Conservation (phyloP, 148 eudicot species). For the Limonium bicolor region DNA sequence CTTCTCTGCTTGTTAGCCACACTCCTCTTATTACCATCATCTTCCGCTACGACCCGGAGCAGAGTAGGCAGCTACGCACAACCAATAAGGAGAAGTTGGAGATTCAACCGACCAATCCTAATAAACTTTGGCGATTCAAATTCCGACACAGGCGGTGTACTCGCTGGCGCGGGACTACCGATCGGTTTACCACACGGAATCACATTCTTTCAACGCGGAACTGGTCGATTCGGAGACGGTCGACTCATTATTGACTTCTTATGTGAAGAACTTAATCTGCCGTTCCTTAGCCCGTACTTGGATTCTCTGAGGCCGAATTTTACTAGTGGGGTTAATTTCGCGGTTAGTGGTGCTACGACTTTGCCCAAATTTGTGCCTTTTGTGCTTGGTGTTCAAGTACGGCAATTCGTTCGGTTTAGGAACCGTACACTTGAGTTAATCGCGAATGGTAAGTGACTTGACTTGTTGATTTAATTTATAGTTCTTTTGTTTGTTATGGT, state of each 20-base stretch:
- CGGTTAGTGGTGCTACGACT: slow-evolving; percentile 21
- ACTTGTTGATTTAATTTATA: not conserved
- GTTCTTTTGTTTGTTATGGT: not conserved
- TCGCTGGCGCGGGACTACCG: slow-evolving; percentile 33
- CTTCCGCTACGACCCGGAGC: not conserved
- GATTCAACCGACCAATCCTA: slow-evolving; percentile 12
- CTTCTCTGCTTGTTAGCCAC: too few species aligned
- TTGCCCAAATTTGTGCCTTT: slow-evolving; percentile 20
- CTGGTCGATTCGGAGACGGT: slow-evolving; percentile 37
- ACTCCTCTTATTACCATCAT: too few species aligned
- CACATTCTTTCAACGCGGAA: slow-evolving; percentile 36
- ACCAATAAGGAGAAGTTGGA: too few species aligned
- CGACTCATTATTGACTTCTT: slow-evolving; percentile 35
- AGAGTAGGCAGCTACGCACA: too few species aligned
- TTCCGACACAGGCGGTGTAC: slow-evolving; percentile 36
- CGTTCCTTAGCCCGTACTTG: slow-evolving; percentile 26
- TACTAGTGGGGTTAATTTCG: slow-evolving; percentile 34
- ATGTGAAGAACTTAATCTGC: slow-evolving; percentile 3
- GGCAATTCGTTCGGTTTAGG: slow-evolving; percentile 23
- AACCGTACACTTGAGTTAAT: slow-evolving; percentile 19
- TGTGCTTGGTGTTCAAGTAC: slow-evolving; percentile 18
- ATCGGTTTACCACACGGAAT: slow-evolving; percentile 39
- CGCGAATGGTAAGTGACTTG: slow-evolving; percentile 8
- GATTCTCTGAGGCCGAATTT: slow-evolving; percentile 27
- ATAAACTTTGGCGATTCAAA: slow-evolving; percentile 36